Percentiles rank a stretch among this genome's conserved stretches.
phyloP scores from a whole-genome alignment of 2,329 filamentous ascomycete species.

The Bretziella fagacearum region DNA sequence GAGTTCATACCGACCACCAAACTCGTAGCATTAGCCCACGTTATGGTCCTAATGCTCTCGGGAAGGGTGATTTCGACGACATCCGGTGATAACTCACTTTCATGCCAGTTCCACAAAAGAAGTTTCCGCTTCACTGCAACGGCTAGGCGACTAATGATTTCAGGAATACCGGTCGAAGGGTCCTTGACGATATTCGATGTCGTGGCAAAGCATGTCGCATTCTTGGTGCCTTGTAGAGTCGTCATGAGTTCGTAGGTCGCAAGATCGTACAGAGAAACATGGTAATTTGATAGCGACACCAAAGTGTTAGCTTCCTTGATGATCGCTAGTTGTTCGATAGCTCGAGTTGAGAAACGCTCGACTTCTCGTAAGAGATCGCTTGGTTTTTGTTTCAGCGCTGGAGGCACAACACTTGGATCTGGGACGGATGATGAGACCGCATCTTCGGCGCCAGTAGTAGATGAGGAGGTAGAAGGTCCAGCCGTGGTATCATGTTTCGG shows the following conservation, averaged over 20 bases:
- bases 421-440: constrained; percentile 2
- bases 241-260: constrained; percentile 71
- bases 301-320: constrained; percentile 91
- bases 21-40: constrained; percentile 77
- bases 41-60: constrained; percentile 73
- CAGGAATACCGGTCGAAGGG: constrained; percentile 66
- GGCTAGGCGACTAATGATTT: constrained; percentile 79
- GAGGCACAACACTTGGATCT: background rate
- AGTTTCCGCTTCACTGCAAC: constrained; percentile 86
- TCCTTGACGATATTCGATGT: constrained; percentile 95
- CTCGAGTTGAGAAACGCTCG: constrained; percentile 80
- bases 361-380: constrained; percentile 81
- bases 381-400: constrained; percentile 27
- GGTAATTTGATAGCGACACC: constrained; percentile 76
- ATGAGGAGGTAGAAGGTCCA: background rate
- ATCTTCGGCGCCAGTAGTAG: background rate
- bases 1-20: constrained; percentile 82
- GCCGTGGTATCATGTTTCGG: constrained; percentile 12
- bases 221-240: constrained; percentile 64
- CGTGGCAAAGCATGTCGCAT: constrained; percentile 77
- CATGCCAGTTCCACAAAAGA: constrained; percentile 87
- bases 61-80: constrained; percentile 61
- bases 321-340: constrained; percentile 83
- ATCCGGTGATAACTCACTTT: constrained; percentile 67
- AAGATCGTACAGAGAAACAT: constrained; percentile 79